phyloP scores from a whole-genome alignment of 176 grass and related monocot species.

The Avena sativa region DNA sequence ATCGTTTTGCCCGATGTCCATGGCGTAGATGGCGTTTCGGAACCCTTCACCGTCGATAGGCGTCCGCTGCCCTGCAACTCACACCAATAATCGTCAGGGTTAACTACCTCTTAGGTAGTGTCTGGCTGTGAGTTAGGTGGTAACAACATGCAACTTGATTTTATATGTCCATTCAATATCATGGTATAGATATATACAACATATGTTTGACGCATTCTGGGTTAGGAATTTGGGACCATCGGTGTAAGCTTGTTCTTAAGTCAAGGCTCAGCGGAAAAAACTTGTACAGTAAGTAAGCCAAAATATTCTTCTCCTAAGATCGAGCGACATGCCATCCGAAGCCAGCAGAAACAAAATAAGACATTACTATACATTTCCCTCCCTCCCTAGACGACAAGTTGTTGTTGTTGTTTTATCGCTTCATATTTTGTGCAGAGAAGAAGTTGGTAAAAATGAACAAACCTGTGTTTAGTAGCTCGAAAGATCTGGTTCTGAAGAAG shows the following conservation, averaged over 20 bases:
- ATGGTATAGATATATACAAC: too few species aligned
- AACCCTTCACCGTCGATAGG: slow-evolving; percentile 53
- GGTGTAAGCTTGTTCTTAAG: slow-evolving; percentile 4
- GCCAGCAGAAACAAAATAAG: background rate
- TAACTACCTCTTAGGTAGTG: background rate
- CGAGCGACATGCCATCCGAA: background rate
- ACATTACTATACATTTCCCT: too few species aligned
- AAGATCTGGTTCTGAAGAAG: slow-evolving; percentile 59
- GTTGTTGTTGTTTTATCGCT: background rate
- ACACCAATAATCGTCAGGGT: background rate
- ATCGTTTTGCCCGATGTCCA: slow-evolving; percentile 84
- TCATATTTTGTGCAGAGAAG: background rate
- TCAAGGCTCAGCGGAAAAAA: slow-evolving; percentile 17
- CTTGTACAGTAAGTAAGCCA: background rate
- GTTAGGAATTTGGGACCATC: background rate
- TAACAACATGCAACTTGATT: slow-evolving; percentile 6
- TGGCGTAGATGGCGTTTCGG: slow-evolving; percentile 56
- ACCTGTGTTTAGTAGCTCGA: slow-evolving; percentile 61
- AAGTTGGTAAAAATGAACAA: background rate
- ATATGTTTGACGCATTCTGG: background rate
- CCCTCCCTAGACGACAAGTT: background rate
- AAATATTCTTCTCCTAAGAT: background rate
- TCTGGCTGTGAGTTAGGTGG: background rate
- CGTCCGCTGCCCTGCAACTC: slow-evolving; percentile 24
- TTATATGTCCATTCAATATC: background rate